Evolutionary conservation across 192 early-diverging fungal species (phyloP).

Genomic region (Coemansia sp.): DNA sequence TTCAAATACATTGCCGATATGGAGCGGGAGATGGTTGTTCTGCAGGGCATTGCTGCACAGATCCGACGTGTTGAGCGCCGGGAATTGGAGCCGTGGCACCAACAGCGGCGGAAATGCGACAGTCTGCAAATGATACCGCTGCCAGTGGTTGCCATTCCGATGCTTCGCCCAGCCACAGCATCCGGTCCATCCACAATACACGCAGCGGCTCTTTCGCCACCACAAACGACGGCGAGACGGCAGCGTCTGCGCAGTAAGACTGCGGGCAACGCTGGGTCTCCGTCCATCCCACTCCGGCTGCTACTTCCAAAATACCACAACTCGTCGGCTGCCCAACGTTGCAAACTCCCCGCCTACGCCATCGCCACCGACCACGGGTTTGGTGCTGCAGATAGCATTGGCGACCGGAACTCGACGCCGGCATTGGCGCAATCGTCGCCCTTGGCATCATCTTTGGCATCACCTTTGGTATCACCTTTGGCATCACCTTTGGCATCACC

Average conservation of each 20-base stretch:
- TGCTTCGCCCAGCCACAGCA: not conserved
- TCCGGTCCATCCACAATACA: not conserved
- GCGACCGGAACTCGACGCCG: not conserved
- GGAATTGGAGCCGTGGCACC: not conserved
- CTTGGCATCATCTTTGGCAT: not conserved
- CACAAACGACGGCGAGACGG: constrained; percentile 3
- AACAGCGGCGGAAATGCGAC: constrained; percentile 10
- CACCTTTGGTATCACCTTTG: not conserved
- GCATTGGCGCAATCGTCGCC: not conserved
- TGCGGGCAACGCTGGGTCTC: constrained; percentile 16
- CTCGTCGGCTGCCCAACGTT: not conserved
- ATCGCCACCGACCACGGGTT: not conserved
- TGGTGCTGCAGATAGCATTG: not conserved
- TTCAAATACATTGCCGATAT: constrained; percentile 30
- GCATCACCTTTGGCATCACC: not conserved
- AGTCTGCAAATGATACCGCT: constrained; percentile 2
- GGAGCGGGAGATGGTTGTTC: constrained; percentile 39
- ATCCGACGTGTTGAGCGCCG: constrained; percentile 32
- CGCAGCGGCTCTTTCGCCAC: constrained; percentile 8
- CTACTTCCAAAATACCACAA: constrained; percentile 18
- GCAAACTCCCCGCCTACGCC: not conserved
- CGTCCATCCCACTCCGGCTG: constrained; percentile 35
- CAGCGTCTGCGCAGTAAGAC: constrained; percentile 16
- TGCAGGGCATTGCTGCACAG: constrained; percentile 48
- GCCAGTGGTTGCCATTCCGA: not conserved